Conservation (phyloP, 2,329 filamentous ascomycete species). For the Colletotrichum sp. region DNA sequence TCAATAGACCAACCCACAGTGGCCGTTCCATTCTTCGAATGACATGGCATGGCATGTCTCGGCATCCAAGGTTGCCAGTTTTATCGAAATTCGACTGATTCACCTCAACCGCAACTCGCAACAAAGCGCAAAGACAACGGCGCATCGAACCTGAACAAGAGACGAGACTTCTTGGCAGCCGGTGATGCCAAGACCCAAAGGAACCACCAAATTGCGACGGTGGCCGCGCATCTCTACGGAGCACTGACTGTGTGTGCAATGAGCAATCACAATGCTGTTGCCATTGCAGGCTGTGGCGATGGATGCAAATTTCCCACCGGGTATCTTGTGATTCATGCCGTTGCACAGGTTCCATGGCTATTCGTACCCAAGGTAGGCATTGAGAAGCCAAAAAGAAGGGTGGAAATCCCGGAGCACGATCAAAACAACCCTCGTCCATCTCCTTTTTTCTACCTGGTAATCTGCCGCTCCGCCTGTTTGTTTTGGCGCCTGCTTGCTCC, state of each 20-base stretch:
- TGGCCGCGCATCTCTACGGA: neutral
- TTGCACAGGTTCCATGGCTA: neutral
- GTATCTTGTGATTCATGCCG: neutral
- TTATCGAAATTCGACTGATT: neutral
- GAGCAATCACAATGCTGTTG: neutral
- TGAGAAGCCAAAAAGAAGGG: neutral
- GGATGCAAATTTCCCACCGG: neutral
- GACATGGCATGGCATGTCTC: neutral
- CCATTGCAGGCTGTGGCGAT: neutral
- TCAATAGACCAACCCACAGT: neutral
- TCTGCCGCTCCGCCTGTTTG: constrained; percentile 9
- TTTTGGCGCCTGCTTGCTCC: constrained; percentile 1
- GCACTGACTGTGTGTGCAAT: neutral
- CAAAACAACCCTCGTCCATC: neutral
- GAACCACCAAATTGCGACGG: constrained; percentile 3
- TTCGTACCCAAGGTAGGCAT: neutral
- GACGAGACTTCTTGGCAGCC: neutral
- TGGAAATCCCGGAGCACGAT: neutral
- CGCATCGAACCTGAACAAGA: neutral
- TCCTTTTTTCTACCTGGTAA: neutral
- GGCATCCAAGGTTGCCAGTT: neutral
- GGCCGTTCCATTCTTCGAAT: neutral
- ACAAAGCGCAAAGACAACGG: neutral
- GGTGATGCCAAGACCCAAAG: neutral
- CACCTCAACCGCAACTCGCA: neutral